Base-by-base conservation (phyloP, 2,329 filamentous ascomycete genomes). In the Botrytis paeoniae region DNA sequence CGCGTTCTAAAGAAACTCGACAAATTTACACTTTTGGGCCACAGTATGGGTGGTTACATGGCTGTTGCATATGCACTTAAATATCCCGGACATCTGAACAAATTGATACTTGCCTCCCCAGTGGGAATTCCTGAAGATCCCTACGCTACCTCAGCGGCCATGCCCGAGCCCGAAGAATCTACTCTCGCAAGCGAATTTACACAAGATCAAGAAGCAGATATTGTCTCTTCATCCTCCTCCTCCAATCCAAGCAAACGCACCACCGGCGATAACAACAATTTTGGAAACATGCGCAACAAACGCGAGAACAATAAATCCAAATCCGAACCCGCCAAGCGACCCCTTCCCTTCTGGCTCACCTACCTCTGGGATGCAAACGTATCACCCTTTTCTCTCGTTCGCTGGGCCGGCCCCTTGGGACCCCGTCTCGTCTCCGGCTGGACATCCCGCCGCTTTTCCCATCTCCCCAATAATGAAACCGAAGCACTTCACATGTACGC, bases 331-430 rank as follows among this genome's bases (percentile, higher is more conserved):
- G 76, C 78, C 7, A 78, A 78, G 29, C 83, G 88, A 22, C 91
- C 90, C 3, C 82, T 96, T 4, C 94, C 95, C 0, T 90, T 91
- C 82, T 98, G 95, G 95, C 85, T 98, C 32, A 90, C 91, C 72
- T 98, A 95, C 84, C 89, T 99, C 7, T 99, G 96, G 96, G 96
- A 99, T 77, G 93, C 94, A 77, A 99, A 99, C 80, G 89, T 98
- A 76, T 98, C 95, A 0, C 96, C 96, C 10, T 99, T 99, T 82
- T 95, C 91, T 76, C 85, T 99, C 66, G 89, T 99, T 22, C 92
- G 96, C 74, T 91, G 94, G 86, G 88, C 93, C 1, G 96, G 96
- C 0, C 96, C 96, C 0, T 85, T 99, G 0, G 96, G 96, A 0
- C 96, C 96, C 5, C 90, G 95, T 37, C 89, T 99, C 51, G 94